Percentiles rank a stretch among this genome's conserved stretches.
These are phyloP conservation scores for Claviceps sp. DNA, from an alignment of 2,329 filamentous ascomycete genomes.

Conservation along the genomic window DNA sequence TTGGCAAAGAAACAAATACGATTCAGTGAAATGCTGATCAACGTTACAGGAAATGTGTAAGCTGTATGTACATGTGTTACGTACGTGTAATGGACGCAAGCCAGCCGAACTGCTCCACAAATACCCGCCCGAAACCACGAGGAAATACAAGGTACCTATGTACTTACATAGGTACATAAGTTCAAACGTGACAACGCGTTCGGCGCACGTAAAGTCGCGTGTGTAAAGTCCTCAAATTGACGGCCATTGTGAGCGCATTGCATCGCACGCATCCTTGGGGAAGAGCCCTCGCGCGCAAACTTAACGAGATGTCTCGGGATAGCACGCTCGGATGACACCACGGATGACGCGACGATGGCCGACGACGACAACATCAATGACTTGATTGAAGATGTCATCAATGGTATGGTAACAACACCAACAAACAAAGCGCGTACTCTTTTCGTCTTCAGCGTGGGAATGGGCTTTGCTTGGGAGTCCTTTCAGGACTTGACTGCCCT, in stretches of 20 bases:
- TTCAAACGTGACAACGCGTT: not conserved
- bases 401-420: slow-evolving; percentile 11
- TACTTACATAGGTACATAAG: not conserved
- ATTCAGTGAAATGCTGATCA: not conserved
- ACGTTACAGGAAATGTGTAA: no score
- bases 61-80: no score
- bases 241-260: not conserved
- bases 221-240: not conserved
- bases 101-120: not conserved
- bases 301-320: not conserved
- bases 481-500: no score
- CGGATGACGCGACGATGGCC: slow-evolving; percentile 7
- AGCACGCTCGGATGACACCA: not conserved
- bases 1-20: not conserved
- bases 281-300: not conserved
- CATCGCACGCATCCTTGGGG: not conserved
- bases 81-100: not conserved
- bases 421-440: not conserved
- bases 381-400: slow-evolving; percentile 24
- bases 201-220: not conserved
- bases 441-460: no score
- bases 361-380: slow-evolving; percentile 22
- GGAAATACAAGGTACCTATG: not conserved
- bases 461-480: no score
- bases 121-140: not conserved